A percentile compares a stretch with the other conserved stretches of the same genome.
These are phyloP conservation scores for Fomitopsis betulina DNA, from an alignment of 1,284 basidiomycete species.

Conservation along the genomic window DNA sequence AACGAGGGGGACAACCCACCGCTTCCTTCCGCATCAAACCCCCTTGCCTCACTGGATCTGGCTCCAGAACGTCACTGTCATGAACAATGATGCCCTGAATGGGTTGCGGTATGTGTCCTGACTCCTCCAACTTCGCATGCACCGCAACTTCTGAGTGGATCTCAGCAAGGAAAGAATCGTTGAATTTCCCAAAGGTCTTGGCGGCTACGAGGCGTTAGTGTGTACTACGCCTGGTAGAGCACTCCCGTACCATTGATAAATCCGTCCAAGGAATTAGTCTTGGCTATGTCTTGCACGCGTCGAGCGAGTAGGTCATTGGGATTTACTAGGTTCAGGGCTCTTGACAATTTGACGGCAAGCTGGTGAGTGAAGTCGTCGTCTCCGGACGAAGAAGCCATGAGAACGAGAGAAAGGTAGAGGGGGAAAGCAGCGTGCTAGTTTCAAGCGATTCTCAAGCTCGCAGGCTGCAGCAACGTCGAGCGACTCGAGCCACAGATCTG, in stretches of 20 bases:
- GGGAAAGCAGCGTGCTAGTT: not conserved
- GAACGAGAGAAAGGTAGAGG: not conserved
- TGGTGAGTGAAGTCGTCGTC: conserved; percentile 66
- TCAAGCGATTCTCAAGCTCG: not conserved
- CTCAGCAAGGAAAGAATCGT: conserved; percentile 55
- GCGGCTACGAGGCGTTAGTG: conserved; percentile 48
- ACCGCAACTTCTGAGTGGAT: conserved; percentile 55
- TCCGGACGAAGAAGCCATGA: conserved; percentile 17
- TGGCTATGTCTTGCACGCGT: conserved; percentile 78
- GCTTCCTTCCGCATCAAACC: conserved; percentile 68
- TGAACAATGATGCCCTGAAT: conserved; percentile 76
- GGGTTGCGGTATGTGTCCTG: conserved; percentile 49
- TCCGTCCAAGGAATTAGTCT: conserved; percentile 56
- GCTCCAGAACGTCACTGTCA: conserved; percentile 76
- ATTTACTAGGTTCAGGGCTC: conserved; percentile 74
- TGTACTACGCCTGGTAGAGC: not conserved
- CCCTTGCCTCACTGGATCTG: conserved; percentile 71
- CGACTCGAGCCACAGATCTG: too few relatives aligned
- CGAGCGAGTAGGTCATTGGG: conserved; percentile 80
- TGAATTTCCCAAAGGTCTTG: conserved; percentile 82
- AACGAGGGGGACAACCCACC: conserved; percentile 37
- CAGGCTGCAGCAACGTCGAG: not conserved
- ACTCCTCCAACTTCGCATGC: conserved; percentile 61
- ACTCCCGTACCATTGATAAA: conserved; percentile 52
- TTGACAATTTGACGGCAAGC: conserved; percentile 76